phyloP scores from a whole-genome alignment of 768 basidiomycete genomes.

The Xerocomus brunneocitrinus region DNA sequence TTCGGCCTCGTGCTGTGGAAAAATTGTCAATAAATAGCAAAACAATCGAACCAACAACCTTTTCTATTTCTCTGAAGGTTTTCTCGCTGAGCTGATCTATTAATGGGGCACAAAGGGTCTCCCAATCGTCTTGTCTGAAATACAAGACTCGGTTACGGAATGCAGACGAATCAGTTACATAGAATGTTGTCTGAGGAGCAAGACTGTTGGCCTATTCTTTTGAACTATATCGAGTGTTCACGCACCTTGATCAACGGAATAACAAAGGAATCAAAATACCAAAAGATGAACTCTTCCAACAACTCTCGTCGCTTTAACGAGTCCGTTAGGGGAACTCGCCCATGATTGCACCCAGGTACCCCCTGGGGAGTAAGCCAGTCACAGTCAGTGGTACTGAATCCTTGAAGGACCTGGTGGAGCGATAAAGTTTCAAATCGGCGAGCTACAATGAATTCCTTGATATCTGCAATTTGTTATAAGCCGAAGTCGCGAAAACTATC shows the following conservation, averaged over 20 bases:
- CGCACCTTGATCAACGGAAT: constrained; percentile 72
- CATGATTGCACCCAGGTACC: constrained; percentile 33
- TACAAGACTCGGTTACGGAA: constrained; percentile 82
- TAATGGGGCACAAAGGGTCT: constrained; percentile 73
- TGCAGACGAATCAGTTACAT: constrained; percentile 87
- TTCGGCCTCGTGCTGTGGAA: constrained; percentile 53
- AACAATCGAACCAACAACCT: constrained; percentile 38
- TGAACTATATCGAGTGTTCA: background rate
- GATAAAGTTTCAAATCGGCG: constrained; percentile 80
- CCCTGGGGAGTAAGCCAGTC: constrained; percentile 67
- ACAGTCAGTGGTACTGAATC: constrained; percentile 68
- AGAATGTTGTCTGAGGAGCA: constrained; percentile 74
- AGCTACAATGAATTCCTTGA: constrained; percentile 66
- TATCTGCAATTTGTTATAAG: constrained; percentile 41
- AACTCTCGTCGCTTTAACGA: constrained; percentile 73
- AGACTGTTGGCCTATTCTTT: background rate
- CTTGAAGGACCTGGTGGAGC: constrained; percentile 73
- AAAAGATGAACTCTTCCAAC: constrained; percentile 84
- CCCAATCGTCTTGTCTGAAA: constrained; percentile 95
- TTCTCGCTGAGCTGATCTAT: constrained; percentile 64
- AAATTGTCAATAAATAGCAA: background rate
- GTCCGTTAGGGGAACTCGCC: constrained; percentile 60
- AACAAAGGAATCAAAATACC: constrained; percentile 89
- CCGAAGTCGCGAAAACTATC: background rate
- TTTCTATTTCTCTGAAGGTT: constrained; percentile 67